These are phyloP conservation scores for Nicotiana otophora DNA, from an alignment of 257 asterid genomes.

Conservation along the genomic window DNA sequence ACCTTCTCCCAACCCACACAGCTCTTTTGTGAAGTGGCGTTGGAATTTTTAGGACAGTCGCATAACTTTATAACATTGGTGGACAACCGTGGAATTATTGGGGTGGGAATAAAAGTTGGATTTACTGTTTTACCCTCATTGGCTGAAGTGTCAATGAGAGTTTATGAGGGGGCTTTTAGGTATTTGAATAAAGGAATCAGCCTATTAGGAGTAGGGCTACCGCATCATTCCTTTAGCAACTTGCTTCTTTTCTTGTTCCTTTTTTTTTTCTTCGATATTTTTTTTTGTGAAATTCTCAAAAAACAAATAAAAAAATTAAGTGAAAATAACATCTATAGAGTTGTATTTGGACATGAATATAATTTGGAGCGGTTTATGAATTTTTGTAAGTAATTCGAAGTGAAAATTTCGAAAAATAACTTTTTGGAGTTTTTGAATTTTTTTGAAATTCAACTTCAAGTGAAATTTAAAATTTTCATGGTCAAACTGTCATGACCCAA, in stretches of 20 bases:
- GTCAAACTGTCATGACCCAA: too few species aligned
- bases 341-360: too few species aligned
- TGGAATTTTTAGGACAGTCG: not conserved
- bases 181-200: not conserved
- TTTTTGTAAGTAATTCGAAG: too few species aligned
- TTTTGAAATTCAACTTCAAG: too few species aligned
- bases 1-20: not conserved
- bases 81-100: not conserved
- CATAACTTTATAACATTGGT: not conserved
- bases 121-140: not conserved
- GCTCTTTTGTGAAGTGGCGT: not conserved
- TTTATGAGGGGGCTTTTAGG: not conserved
- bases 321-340: too few species aligned
- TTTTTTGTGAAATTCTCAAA: too few species aligned
- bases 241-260: not conserved
- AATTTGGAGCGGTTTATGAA: too few species aligned
- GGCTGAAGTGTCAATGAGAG: not conserved
- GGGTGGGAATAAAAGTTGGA: not conserved
- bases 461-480: too few species aligned
- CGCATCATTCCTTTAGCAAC: not conserved
- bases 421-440: too few species aligned
- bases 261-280: too few species aligned
- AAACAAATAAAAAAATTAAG: too few species aligned
- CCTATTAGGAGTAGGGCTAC: not conserved
- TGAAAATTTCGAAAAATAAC: too few species aligned